Conservation (phyloP, 2,329 filamentous ascomycete species). For the Verticillium zaregamsianum region DNA sequence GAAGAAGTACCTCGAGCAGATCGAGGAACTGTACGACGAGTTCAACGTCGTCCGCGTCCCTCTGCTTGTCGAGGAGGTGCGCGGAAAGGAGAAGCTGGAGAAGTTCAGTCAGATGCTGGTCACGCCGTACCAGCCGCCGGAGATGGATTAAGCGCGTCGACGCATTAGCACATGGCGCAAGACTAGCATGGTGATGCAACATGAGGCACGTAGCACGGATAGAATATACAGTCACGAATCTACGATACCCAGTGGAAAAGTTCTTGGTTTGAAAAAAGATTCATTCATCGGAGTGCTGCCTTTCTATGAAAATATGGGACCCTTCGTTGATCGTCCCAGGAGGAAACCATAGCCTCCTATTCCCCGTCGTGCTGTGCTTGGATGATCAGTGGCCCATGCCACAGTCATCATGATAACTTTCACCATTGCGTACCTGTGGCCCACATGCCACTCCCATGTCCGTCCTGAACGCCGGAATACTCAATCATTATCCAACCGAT, state of each 20-base stretch:
- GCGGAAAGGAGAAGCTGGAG: constrained; percentile 90
- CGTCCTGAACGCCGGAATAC: not conserved
- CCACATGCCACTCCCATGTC: not conserved
- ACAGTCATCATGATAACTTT: not conserved
- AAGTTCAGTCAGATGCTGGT: constrained; percentile 85
- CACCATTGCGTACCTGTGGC: not conserved
- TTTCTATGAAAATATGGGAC: constrained; percentile 6
- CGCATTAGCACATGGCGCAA: not conserved
- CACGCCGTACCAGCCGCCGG: constrained; percentile 68
- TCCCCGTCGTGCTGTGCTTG: not conserved
- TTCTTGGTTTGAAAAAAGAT: not conserved
- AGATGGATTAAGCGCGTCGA: constrained; percentile 14
- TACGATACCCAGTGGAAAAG: constrained; percentile 9
- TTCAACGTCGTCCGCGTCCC: constrained; percentile 99
- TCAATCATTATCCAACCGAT: not conserved
- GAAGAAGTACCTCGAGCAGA: constrained; percentile 98
- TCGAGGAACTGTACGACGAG: constrained; percentile 96
- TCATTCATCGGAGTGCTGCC: not conserved
- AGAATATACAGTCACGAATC: constrained; percentile 13
- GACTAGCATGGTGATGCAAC: not conserved
- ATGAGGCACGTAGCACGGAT: constrained; percentile 1
- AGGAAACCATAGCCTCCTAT: not conserved
- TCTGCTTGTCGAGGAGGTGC: constrained; percentile 87
- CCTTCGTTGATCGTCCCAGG: constrained; percentile 6
- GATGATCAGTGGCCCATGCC: not conserved